These are phyloP conservation scores for Floccularia luteovirens DNA, from an alignment of 768 basidiomycete genomes.

Conservation along the genomic window DNA sequence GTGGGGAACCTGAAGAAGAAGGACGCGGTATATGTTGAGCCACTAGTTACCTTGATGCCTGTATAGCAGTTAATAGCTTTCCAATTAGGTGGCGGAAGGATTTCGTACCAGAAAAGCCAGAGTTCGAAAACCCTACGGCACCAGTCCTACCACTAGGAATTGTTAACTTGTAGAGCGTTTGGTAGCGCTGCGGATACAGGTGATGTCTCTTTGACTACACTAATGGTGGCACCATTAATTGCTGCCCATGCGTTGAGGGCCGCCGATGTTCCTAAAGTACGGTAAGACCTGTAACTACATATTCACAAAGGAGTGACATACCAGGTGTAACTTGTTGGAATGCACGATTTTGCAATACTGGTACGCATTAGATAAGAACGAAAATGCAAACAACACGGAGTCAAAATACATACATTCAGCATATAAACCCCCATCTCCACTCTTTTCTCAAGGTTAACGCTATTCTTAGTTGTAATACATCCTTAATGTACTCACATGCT, in stretches of 20 bases:
- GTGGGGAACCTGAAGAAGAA: constrained; percentile 52
- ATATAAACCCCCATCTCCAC: constrained; percentile 65
- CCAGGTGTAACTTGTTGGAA: constrained; percentile 58
- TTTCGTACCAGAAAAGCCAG: constrained; percentile 8
- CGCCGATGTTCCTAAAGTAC: constrained; percentile 28
- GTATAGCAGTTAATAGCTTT: background rate
- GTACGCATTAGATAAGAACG: constrained; percentile 2
- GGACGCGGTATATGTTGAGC: constrained; percentile 50
- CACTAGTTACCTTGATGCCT: constrained; percentile 49
- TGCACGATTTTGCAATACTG: constrained; percentile 65
- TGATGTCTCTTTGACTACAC: constrained; percentile 9
- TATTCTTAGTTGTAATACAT: background rate
- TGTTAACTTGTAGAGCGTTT: constrained; percentile 10
- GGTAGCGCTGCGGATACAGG: constrained; percentile 11
- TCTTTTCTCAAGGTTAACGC: constrained; percentile 22
- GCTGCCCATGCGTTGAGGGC: constrained; percentile 43
- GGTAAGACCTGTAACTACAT: background rate
- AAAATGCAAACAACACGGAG: background rate
- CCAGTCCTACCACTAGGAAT: constrained; percentile 11
- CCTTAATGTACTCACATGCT: constrained; percentile 23
- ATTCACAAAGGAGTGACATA: constrained; percentile 8
- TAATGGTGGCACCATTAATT: constrained; percentile 36
- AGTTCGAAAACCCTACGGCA: constrained; percentile 10
- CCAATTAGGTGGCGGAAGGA: background rate
- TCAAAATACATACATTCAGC: constrained; percentile 40